phyloP scores from a whole-genome alignment of 352 stramenopile genomes.

The Phytophthora colocasiae region DNA sequence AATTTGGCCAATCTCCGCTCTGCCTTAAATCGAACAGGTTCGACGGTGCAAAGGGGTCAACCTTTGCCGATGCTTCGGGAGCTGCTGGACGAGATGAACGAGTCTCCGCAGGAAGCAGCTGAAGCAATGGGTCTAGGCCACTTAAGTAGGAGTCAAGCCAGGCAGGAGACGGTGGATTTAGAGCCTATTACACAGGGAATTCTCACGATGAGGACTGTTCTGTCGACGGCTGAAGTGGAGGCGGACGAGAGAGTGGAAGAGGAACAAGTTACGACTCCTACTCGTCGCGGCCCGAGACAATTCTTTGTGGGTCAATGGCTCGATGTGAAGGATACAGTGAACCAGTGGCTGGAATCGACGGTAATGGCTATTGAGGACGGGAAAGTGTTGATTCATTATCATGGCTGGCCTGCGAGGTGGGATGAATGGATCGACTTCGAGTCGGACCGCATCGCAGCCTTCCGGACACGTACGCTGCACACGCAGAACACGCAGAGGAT shows the following conservation, averaged over 20 bases:
- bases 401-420: constrained; percentile 97
- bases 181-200: constrained; percentile 67
- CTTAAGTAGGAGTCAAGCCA: background rate
- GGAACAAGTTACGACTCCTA: background rate
- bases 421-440: constrained; percentile 97
- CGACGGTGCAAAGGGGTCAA: background rate
- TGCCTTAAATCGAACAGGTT: constrained; percentile 37
- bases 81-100: constrained; percentile 45
- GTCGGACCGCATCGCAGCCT: constrained; percentile 95
- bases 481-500: constrained; percentile 52
- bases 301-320: constrained; percentile 96
- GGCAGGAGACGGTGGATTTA: constrained; percentile 39
- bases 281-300: constrained; percentile 46
- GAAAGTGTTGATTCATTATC: constrained; percentile 96
- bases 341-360: constrained; percentile 98
- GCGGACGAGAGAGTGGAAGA: constrained; percentile 7
- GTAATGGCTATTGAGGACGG: constrained; percentile 90
- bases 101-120: constrained; percentile 35
- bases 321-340: constrained; percentile 97
- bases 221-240: constrained; percentile 44
- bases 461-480: constrained; percentile 93
- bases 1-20: constrained; percentile 71
- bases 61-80: constrained; percentile 50
- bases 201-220: constrained; percentile 58
- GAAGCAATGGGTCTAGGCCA: constrained; percentile 39